phyloP scores from a whole-genome alignment of 129 eudicot species.

The Lactuca sativa region DNA sequence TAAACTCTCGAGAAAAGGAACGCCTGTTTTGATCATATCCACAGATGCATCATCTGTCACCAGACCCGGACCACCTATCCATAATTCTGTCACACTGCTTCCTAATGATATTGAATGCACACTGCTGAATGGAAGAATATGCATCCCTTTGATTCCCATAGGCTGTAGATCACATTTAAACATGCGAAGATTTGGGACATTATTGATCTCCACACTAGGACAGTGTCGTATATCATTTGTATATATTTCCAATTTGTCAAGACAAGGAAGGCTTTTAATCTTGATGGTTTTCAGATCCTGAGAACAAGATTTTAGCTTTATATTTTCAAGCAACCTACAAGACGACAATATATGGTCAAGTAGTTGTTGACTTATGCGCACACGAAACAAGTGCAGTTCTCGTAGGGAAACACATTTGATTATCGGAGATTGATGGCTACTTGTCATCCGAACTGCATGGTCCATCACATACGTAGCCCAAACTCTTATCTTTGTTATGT shows the following conservation, averaged over 20 bases:
- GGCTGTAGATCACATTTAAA: not conserved
- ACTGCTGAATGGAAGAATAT: not conserved
- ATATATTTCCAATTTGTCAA: not conserved
- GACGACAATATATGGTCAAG: not conserved
- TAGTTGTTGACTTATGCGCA: not conserved
- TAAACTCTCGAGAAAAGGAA: not conserved
- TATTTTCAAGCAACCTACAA: not conserved
- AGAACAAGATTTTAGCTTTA: not conserved
- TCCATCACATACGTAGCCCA: not conserved
- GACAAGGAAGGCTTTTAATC: not conserved
- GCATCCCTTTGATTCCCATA: not conserved
- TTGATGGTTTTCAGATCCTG: not conserved
- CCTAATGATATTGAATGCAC: not conserved
- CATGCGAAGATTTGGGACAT: not conserved
- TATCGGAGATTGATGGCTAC: not conserved
- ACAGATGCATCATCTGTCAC: not conserved
- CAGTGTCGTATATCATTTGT: too few relatives aligned
- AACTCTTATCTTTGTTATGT: not conserved
- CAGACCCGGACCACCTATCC: not conserved
- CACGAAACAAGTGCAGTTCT: not conserved
- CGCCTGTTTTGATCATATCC: not conserved
- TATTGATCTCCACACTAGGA: not conserved
- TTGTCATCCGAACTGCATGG: not conserved
- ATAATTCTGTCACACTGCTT: slow-evolving; percentile 1
- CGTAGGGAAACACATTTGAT: not conserved